Conservation (phyloP, 2,329 filamentous ascomycete species). For the Zymoseptoria crescenta region DNA sequence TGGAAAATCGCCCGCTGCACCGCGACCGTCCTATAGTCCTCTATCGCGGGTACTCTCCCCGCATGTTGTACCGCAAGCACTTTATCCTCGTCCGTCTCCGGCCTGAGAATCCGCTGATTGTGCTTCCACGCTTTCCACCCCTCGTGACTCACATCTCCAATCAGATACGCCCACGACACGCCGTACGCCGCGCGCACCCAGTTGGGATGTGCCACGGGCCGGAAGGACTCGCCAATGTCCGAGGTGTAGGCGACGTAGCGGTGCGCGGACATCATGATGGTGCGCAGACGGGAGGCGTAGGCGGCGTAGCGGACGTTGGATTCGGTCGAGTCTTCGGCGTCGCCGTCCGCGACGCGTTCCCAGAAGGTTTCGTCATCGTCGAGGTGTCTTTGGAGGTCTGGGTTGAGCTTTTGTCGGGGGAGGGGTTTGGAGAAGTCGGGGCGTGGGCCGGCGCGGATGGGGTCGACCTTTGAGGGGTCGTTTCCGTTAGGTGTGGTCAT, state of each 20-base stretch:
- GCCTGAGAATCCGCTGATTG: conserved; percentile 69
- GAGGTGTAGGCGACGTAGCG: conserved; percentile 94
- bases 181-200: conserved; percentile 78
- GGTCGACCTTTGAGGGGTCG: conserved; percentile 20
- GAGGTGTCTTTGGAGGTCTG: conserved; percentile 48
- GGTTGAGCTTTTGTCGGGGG: conserved; percentile 46
- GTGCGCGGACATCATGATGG: conserved; percentile 77
- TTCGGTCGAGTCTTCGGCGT: conserved; percentile 72
- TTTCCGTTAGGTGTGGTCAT: not conserved
- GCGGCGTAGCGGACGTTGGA: conserved; percentile 83
- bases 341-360: conserved; percentile 51
- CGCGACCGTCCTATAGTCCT: conserved; percentile 89
- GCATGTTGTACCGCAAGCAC: conserved; percentile 8
- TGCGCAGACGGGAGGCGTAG: conserved; percentile 63
- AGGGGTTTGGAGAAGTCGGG: conserved; percentile 43
- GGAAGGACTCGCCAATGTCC: conserved; percentile 93
- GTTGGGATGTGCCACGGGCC: conserved; percentile 80
- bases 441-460: conserved; percentile 35
- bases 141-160: conserved; percentile 85
- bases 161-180: conserved; percentile 84
- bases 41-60: conserved; percentile 56
- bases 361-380: conserved; percentile 64
- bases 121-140: conserved; percentile 90
- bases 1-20: conserved; percentile 87
- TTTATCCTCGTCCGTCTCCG: conserved; percentile 45